These are phyloP conservation scores for Brassica napus DNA, from an alignment of 345 rosid species.

Conservation along the genomic window Da-Ae NC_063452.1:2011501-2012000, in stretches of 20 bases:
- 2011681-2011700: constrained; percentile 50
- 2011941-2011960: constrained; percentile 27
- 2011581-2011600: constrained; percentile 64
- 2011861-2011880: constrained; percentile 15
- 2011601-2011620: constrained; percentile 66
- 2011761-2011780: constrained; percentile 31
- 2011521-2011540: constrained; percentile 72
- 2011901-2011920: constrained; percentile 16
- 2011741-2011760: constrained; percentile 49
- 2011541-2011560: constrained; percentile 59
- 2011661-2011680: constrained; percentile 49
- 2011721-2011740: constrained; percentile 64
- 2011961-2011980: constrained; percentile 22
- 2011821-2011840: not conserved
- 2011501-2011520: constrained; percentile 65
- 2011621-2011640: constrained; percentile 56
- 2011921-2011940: constrained; percentile 17
- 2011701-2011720: constrained; percentile 49
- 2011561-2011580: constrained; percentile 60
- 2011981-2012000: constrained; percentile 11
- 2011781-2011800: constrained; percentile 7
- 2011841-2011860: not conserved
- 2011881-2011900: constrained; percentile 7
- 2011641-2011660: constrained; percentile 44
- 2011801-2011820: constrained; percentile 12